A percentile compares a stretch with the other conserved stretches of the same genome.
These are phyloP conservation scores for Xylaria flabelliformis DNA, from an alignment of 495 filamentous ascomycete genomes.

Conservation along the genomic window DNA sequence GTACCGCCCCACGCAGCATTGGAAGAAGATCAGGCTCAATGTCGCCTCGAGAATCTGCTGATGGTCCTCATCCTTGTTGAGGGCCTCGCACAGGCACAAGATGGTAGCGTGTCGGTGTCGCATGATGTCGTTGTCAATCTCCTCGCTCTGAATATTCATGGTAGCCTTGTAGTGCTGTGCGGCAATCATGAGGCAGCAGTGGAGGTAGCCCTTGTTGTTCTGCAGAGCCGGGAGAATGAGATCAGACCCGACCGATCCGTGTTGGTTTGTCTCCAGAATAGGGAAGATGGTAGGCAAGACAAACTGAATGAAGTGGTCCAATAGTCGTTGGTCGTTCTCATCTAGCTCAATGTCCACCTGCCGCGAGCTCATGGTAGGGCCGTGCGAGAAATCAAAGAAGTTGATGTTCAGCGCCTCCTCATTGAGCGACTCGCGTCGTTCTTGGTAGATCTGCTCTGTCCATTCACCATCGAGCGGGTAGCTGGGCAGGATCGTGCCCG, in stretches of 20 bases:
- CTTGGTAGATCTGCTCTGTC: conserved; percentile 76
- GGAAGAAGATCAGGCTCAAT: conserved; percentile 96
- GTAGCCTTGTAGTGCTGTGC: conserved; percentile 94
- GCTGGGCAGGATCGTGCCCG: conserved; percentile 66
- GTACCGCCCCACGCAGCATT: conserved; percentile 85
- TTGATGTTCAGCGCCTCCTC: conserved; percentile 74
- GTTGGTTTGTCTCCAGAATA: conserved; percentile 85
- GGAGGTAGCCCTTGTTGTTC: conserved; percentile 89
- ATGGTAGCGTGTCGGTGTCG: conserved; percentile 90
- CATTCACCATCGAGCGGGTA: conserved; percentile 74
- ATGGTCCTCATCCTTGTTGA: conserved; percentile 80
- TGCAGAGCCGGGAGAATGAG: conserved; percentile 85
- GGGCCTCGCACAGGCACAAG: conserved; percentile 81
- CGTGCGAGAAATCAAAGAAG: conserved; percentile 77
- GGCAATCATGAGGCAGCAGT: conserved; percentile 94
- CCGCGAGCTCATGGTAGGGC: conserved; percentile 56
- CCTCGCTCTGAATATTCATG: conserved; percentile 64
- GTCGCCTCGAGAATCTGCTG: conserved; percentile 91
- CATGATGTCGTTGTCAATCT: conserved; percentile 92
- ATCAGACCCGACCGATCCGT: conserved; percentile 75
- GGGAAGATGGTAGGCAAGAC: conserved; percentile 91
- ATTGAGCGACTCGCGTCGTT: conserved; percentile 64
- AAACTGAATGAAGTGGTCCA: conserved; percentile 91
- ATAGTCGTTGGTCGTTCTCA: conserved; percentile 81
- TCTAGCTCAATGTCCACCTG: conserved; percentile 84